phyloP scores from a whole-genome alignment of 768 basidiomycete genomes.

The Russula compacta region DNA sequence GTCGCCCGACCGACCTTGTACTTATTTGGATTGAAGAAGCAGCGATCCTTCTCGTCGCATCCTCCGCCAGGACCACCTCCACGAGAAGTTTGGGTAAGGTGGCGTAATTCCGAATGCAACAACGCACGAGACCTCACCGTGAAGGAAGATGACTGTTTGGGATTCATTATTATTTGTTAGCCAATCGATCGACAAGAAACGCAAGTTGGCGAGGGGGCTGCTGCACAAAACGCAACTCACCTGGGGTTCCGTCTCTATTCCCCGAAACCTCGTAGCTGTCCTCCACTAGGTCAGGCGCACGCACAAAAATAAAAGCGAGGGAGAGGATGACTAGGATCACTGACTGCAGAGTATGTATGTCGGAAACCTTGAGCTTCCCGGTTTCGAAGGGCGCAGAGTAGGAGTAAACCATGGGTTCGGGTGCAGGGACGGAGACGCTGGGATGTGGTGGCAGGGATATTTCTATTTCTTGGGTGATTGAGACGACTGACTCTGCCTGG shows the following conservation, averaged over 20 bases:
- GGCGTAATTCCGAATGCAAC: neutral
- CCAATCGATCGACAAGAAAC: neutral
- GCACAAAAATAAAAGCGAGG: neutral
- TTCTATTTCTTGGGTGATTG: no score
- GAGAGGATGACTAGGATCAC: neutral
- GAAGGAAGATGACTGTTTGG: slow-evolving; percentile 18
- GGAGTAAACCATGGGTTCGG: slow-evolving; percentile 8
- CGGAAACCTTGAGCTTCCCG: slow-evolving; percentile 19
- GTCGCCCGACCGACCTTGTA: slow-evolving; percentile 60
- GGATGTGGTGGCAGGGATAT: no score
- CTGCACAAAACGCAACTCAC: slow-evolving; percentile 4
- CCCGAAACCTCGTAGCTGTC: slow-evolving; percentile 20
- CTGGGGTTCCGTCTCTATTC: slow-evolving; percentile 15
- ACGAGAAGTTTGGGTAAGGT: neutral
- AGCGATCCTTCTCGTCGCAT: slow-evolving; percentile 52
- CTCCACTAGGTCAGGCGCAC: neutral
- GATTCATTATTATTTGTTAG: neutral
- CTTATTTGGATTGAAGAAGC: slow-evolving; percentile 76
- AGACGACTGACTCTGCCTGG: neutral
- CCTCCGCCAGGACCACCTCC: slow-evolving; percentile 80
- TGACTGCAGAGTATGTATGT: slow-evolving; percentile 18
- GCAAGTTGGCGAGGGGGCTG: neutral
- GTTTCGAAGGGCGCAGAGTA: slow-evolving; percentile 12
- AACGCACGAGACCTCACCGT: slow-evolving; percentile 11
- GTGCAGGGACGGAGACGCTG: neutral